Percentiles rank a stretch among this genome's conserved stretches.
These are phyloP conservation scores for Trichoderma atroviride DNA, from an alignment of 2,329 filamentous ascomycete species.

Conservation along the genomic window DNA sequence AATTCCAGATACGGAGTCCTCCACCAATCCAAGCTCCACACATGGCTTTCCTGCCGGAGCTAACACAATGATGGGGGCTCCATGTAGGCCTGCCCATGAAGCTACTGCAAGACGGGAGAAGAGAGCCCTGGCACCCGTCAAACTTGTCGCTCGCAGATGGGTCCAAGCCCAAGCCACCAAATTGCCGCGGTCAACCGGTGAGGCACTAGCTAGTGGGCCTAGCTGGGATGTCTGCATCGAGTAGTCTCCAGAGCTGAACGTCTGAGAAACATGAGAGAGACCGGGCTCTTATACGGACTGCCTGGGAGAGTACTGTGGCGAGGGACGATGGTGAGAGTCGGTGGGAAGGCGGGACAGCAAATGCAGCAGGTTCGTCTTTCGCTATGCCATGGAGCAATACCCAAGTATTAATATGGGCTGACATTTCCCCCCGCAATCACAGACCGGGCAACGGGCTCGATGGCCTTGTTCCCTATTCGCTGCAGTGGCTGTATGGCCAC, in stretches of 20 bases:
- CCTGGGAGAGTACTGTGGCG: background rate
- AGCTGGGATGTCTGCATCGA: background rate
- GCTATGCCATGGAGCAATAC: background rate
- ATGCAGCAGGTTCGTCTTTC: background rate
- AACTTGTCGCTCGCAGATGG: background rate
- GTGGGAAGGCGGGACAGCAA: background rate
- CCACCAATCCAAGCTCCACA: background rate
- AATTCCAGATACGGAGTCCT: background rate
- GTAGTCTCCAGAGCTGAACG: slow-evolving; percentile 7
- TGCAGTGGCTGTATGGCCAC: background rate
- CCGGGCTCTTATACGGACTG: background rate
- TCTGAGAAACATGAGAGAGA: background rate
- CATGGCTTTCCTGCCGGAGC: background rate
- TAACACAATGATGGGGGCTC: slow-evolving; percentile 3
- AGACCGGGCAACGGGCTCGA: background rate
- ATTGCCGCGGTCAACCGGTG: slow-evolving; percentile 8
- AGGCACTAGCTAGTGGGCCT: slow-evolving; percentile 4
- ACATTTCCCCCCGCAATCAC: background rate
- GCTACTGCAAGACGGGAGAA: background rate
- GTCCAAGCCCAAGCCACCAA: slow-evolving; percentile 8
- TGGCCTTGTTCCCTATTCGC: background rate
- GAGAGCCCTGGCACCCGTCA: background rate
- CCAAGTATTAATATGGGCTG: background rate
- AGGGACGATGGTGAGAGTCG: background rate
- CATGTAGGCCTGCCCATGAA: background rate